Conservation (phyloP, 2,329 filamentous ascomycete genomes). For the Penicillium brevicompactum region DNA sequence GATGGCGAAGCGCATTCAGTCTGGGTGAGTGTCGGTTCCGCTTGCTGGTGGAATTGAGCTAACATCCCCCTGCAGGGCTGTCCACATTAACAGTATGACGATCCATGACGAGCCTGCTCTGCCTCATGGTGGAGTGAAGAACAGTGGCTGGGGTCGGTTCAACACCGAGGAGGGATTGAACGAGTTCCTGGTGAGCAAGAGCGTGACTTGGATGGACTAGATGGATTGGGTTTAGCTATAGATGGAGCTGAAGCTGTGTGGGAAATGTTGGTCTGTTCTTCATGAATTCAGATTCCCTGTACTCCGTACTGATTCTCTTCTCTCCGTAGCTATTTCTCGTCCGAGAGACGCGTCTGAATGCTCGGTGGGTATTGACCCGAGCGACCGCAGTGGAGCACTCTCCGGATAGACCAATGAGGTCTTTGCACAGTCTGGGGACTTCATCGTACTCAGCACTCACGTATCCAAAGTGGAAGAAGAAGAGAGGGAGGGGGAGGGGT, state of each 20-base stretch:
- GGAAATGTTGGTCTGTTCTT: background rate
- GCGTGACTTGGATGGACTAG: slow-evolving; percentile 58
- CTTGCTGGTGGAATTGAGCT: slow-evolving; percentile 1
- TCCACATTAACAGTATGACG: slow-evolving; percentile 67
- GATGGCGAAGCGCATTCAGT: slow-evolving; percentile 63
- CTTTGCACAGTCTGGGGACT: no score
- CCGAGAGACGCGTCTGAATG: background rate
- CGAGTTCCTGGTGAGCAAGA: slow-evolving; percentile 66
- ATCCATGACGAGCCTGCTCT: slow-evolving; percentile 64
- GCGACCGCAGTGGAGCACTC: background rate
- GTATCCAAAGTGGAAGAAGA: background rate
- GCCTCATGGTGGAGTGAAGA: slow-evolving; percentile 66
- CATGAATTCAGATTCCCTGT: background rate
- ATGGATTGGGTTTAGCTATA: background rate
- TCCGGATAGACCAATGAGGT: background rate
- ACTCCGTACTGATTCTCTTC: background rate
- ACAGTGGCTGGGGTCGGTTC: slow-evolving; percentile 63
- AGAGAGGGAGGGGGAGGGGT: background rate
- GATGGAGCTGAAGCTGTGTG: background rate
- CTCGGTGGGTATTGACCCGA: slow-evolving; percentile 1
- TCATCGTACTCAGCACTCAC: no score
- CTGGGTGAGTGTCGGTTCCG: slow-evolving; percentile 50
- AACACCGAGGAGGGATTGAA: slow-evolving; percentile 55
- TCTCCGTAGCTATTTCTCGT: background rate
- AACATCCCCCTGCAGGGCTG: slow-evolving; percentile 34